Evolutionary conservation across 805 yeast species (phyloP).

Genomic region (Ogataea ramenticola): DNA sequence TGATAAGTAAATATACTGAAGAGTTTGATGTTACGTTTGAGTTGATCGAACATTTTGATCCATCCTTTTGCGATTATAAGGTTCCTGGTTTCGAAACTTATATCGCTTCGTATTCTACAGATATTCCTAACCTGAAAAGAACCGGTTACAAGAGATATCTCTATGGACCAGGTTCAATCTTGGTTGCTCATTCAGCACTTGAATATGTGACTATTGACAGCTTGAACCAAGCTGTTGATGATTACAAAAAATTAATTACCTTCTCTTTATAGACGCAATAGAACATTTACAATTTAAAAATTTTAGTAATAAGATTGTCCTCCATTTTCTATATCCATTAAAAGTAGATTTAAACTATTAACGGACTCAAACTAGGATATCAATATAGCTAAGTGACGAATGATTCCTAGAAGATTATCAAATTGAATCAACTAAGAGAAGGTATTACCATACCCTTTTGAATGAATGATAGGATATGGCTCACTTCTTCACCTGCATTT

Average conservation of each 20-base stretch:
- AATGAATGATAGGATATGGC: neutral
- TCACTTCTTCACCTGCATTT: constrained; percentile 1
- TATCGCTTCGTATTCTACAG: constrained; percentile 29
- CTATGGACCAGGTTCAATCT: constrained; percentile 63
- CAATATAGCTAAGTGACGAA: constrained; percentile 15
- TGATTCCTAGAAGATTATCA: neutral
- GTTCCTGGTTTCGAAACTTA: constrained; percentile 57
- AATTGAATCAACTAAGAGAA: neutral
- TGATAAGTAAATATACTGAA: constrained; percentile 22
- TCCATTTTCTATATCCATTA: constrained; percentile 24
- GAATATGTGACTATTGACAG: constrained; percentile 45
- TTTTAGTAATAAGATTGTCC: constrained; percentile 4
- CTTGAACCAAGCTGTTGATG: constrained; percentile 42
- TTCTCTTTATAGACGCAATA: constrained; percentile 8
- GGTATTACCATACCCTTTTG: neutral
- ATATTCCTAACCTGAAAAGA: constrained; percentile 36
- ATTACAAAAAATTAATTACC: constrained; percentile 38
- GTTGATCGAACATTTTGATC: constrained; percentile 21
- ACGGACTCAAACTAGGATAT: constrained; percentile 26
- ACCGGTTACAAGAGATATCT: constrained; percentile 38
- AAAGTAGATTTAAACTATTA: constrained; percentile 12
- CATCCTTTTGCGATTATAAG: constrained; percentile 45
- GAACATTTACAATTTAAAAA: too few species aligned
- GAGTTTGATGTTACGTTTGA: constrained; percentile 17
- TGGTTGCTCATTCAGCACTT: constrained; percentile 51